Conservation (phyloP, 1,284 basidiomycete species). For the Athelia psychrophila region DNA sequence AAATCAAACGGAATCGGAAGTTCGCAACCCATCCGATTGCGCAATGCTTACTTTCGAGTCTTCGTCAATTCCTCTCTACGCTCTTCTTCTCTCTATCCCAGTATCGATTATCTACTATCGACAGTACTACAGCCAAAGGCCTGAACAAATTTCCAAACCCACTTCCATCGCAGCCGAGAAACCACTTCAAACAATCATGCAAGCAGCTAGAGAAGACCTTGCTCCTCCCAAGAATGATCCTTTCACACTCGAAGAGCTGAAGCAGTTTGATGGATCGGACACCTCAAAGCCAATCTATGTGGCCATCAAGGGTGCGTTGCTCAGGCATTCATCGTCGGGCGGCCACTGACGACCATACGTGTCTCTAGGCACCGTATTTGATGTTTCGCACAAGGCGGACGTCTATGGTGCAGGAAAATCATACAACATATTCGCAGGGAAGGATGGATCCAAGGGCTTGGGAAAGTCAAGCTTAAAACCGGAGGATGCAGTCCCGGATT, state of each 20-base stretch:
- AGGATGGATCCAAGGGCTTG: constrained; percentile 83
- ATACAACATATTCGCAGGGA: constrained; percentile 82
- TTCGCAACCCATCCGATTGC: background rate
- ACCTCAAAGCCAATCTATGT: constrained; percentile 76
- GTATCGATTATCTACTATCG: background rate
- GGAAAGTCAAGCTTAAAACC: constrained; percentile 86
- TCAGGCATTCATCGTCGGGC: constrained; percentile 2
- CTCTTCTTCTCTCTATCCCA: background rate
- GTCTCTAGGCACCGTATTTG: constrained; percentile 73
- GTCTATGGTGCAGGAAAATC: constrained; percentile 76
- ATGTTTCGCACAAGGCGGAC: constrained; percentile 78
- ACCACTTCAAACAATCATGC: constrained; percentile 65
- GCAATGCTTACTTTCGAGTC: background rate
- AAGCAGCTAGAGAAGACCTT: constrained; percentile 57
- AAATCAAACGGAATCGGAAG: too few relatives aligned
- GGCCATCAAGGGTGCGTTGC: constrained; percentile 75
- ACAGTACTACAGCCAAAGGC: background rate
- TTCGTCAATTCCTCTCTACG: background rate
- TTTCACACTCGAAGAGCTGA: constrained; percentile 68
- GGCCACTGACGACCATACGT: background rate
- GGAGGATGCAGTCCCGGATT: constrained; percentile 90
- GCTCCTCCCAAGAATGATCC: constrained; percentile 78
- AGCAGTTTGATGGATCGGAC: constrained; percentile 67
- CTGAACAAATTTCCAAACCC: background rate
- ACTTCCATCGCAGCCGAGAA: constrained; percentile 21